A percentile compares a stretch with the other conserved stretches of the same genome.
Evolutionary conservation across 352 stramenopile species (phyloP).

Genomic region (Globisporangium takayamanum): DNA sequence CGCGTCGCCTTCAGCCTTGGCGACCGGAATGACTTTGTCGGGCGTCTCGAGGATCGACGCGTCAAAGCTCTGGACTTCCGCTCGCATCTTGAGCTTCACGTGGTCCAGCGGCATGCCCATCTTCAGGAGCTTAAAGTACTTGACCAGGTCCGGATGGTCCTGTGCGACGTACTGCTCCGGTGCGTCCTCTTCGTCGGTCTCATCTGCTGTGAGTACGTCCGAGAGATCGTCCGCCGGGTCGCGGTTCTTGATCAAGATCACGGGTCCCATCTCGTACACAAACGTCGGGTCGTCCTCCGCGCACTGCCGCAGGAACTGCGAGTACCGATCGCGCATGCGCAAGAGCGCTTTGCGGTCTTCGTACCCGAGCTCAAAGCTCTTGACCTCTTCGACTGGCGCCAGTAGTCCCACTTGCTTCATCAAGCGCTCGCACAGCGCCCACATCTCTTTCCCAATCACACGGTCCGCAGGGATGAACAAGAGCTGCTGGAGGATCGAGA

Average conservation of each 20-base stretch:
- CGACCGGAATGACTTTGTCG: slow-evolving; percentile 60
- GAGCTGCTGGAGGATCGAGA: slow-evolving; percentile 82
- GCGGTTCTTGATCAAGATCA: slow-evolving; percentile 74
- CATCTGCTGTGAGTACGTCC: slow-evolving; percentile 42
- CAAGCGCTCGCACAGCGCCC: slow-evolving; percentile 66
- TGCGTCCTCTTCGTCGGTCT: slow-evolving; percentile 57
- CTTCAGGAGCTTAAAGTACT: slow-evolving; percentile 79
- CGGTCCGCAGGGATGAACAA: slow-evolving; percentile 78
- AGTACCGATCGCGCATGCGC: slow-evolving; percentile 70
- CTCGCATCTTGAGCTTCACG: slow-evolving; percentile 64
- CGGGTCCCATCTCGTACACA: slow-evolving; percentile 57
- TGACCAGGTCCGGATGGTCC: slow-evolving; percentile 62
- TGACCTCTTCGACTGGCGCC: slow-evolving; percentile 74
- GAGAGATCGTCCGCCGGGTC: slow-evolving; percentile 54
- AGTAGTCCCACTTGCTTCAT: slow-evolving; percentile 76
- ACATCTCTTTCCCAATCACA: slow-evolving; percentile 85
- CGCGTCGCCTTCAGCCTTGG: slow-evolving; percentile 26
- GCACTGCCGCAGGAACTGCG: slow-evolving; percentile 62
- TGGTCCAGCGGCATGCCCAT: slow-evolving; percentile 73
- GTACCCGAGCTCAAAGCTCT: slow-evolving; percentile 71
- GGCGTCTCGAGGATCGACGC: slow-evolving; percentile 57
- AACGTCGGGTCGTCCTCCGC: slow-evolving; percentile 65
- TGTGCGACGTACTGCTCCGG: slow-evolving; percentile 29
- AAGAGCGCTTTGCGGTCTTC: slow-evolving; percentile 76
- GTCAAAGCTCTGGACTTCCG: slow-evolving; percentile 45